Evolutionary conservation across 768 basidiomycete genomes (phyloP).

Genomic region (Heimioporus sp.): DNA sequence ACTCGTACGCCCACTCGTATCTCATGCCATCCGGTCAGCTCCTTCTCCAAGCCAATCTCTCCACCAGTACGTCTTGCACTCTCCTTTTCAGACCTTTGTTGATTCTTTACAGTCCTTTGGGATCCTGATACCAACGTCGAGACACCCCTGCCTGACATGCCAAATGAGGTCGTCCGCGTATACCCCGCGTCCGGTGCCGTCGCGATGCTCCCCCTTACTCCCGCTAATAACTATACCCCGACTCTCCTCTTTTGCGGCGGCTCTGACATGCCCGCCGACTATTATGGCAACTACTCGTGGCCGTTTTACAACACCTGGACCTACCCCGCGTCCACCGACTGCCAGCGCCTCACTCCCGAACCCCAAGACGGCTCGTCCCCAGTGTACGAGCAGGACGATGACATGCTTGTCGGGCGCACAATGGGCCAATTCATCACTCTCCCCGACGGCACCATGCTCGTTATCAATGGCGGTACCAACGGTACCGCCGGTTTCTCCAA

Average conservation of each 20-base stretch:
- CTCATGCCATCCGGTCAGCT: constrained; percentile 72
- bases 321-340: constrained; percentile 66
- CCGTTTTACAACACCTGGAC: constrained; percentile 75
- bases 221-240: constrained; percentile 82
- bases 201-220: constrained; percentile 89
- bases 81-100: neutral
- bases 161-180: constrained; percentile 68
- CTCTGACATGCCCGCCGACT: constrained; percentile 65
- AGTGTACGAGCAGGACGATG: constrained; percentile 67
- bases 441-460: constrained; percentile 72
- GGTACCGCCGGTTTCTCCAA: constrained; percentile 88
- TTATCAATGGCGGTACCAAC: constrained; percentile 79
- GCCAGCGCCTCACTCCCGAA: constrained; percentile 86
- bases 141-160: constrained; percentile 69
- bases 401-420: constrained; percentile 70
- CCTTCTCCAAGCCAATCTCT: constrained; percentile 76
- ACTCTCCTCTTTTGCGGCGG: constrained; percentile 93
- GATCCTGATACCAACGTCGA: constrained; percentile 56
- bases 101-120: constrained; percentile 39
- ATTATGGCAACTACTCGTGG: constrained; percentile 75
- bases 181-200: constrained; percentile 89
- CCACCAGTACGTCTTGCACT: constrained; percentile 52
- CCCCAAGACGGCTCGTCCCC: constrained; percentile 63
- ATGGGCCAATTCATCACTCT: constrained; percentile 94
- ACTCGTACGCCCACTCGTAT: constrained; percentile 72